phyloP scores from a whole-genome alignment of 495 filamentous ascomycete species.

The Penicillium waksmanii region DNA sequence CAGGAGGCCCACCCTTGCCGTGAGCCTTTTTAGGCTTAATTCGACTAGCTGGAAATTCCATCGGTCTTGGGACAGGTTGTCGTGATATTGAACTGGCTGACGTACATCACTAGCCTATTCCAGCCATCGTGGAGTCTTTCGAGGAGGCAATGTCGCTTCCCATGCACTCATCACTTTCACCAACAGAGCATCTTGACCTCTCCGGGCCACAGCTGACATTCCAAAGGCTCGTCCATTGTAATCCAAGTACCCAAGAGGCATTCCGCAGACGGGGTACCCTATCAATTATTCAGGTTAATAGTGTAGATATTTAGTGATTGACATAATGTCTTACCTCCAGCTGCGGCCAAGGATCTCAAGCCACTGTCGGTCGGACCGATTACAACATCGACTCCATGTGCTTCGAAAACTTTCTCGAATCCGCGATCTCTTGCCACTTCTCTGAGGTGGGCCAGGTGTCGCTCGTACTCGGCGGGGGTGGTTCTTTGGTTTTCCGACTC shows the following conservation, averaged over 20 bases:
- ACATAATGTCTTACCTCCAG: constrained; percentile 13
- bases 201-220: constrained; percentile 20
- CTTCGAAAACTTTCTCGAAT: constrained; percentile 10
- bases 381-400: constrained; percentile 17
- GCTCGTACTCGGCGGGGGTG: constrained; percentile 16
- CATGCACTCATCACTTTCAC: constrained; percentile 34
- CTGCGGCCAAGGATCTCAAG: constrained; percentile 14
- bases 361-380: constrained; percentile 16
- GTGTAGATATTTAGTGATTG: not conserved
- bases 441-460: constrained; percentile 12
- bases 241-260: constrained; percentile 31
- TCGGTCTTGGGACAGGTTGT: not conserved
- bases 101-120: not conserved
- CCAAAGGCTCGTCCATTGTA: constrained; percentile 32
- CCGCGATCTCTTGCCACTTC: constrained; percentile 13
- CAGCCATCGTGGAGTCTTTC: constrained; percentile 12
- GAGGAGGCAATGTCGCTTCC: constrained; percentile 27
- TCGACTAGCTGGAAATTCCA: not conserved
- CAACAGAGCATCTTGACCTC: constrained; percentile 24
- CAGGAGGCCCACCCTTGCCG: not conserved
- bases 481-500: constrained; percentile 7
- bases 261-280: constrained; percentile 28
- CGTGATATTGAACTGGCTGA: not conserved
- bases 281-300: not conserved
- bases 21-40: not conserved